Evolutionary conservation across 805 yeast genomes (phyloP), one percentile per base, ranked within the genome.

Genomic region (Pichia eremophila): DNA sequence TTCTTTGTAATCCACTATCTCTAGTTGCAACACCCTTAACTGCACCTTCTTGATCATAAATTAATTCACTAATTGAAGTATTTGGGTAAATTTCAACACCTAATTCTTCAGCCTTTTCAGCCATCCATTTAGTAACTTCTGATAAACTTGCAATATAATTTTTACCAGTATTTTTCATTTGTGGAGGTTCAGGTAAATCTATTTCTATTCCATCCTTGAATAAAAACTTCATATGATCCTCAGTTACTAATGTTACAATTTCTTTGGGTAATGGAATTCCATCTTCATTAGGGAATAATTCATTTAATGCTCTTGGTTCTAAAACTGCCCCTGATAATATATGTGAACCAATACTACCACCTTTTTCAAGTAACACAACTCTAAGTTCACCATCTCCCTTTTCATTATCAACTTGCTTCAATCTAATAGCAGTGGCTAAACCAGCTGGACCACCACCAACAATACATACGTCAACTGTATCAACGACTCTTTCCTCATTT

Each of bases 361-460:
- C 95, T 61, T 93, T 93, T 58, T 93, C 99, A 38, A 93, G 69
- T 1, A 93, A 88, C 10, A 93, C 84, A 35, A 93, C 95, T 51
- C 99, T 73, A 44, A 88, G 67, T 25, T 68, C 68, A 1, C 83
- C 84, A 29, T 72, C 66, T 22, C 68, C 68, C 1, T 82, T 83
- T 29, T 73, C 67, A 46, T 74, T 69, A 59, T 90, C 96, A 35
- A 91, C 67, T 62, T 90, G 96, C 64, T 93, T 93, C 51, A 88
- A 70, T 55, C 77, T 75, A 52, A 93, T 93, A 12, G 98, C 98
- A 2, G 99, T 83, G 1, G 96, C 90, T 44, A 93, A 70, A 4
- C 99, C 99, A 1, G 98, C 95, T 8, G 98, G 98, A 0, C 99
- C 99, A 35, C 95, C 98, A 40, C 99, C 99, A 2, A 93, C 95